phyloP scores from a whole-genome alignment of 345 rosid species.

The Lepidium didymum region DNA sequence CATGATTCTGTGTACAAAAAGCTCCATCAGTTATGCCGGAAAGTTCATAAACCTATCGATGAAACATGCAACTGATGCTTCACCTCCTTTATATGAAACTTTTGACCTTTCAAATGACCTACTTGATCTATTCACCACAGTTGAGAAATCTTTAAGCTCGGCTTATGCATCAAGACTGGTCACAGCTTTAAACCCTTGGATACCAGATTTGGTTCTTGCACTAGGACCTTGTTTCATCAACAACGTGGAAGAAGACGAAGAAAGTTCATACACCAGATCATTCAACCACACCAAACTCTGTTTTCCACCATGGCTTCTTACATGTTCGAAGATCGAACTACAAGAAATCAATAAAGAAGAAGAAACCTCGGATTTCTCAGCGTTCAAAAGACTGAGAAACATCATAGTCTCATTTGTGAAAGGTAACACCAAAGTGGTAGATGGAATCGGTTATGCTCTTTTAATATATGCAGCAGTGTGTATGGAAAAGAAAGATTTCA shows the following conservation, averaged over 20 bases:
- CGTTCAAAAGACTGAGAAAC: constrained; percentile 40
- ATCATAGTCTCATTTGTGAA: constrained; percentile 36
- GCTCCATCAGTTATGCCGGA: constrained; percentile 65
- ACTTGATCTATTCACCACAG: constrained; percentile 44
- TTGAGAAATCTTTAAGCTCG: constrained; percentile 47
- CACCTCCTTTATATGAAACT: constrained; percentile 42
- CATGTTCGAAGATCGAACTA: constrained; percentile 48
- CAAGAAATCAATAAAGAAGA: constrained; percentile 43
- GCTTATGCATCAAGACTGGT: constrained; percentile 45
- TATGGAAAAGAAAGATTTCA: constrained; percentile 53
- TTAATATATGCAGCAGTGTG: constrained; percentile 41
- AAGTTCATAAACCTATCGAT: constrained; percentile 64
- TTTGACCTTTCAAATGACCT: constrained; percentile 54
- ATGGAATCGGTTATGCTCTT: constrained; percentile 61
- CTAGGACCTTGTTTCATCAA: constrained; percentile 50
- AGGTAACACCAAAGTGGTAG: constrained; percentile 38
- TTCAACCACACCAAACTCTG: constrained; percentile 37
- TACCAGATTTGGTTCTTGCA: constrained; percentile 83
- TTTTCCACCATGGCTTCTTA: constrained; percentile 59
- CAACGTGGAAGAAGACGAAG: constrained; percentile 22
- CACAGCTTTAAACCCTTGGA: constrained; percentile 61
- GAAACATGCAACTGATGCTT: constrained; percentile 35
- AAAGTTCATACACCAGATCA: constrained; percentile 25
- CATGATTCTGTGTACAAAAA: constrained; percentile 46
- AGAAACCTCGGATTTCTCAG: constrained; percentile 27